Percentiles rank a stretch among this genome's conserved stretches.
Evolutionary conservation across 306 rosid species (phyloP).

Genomic region (Quercus bicolor): DNA sequence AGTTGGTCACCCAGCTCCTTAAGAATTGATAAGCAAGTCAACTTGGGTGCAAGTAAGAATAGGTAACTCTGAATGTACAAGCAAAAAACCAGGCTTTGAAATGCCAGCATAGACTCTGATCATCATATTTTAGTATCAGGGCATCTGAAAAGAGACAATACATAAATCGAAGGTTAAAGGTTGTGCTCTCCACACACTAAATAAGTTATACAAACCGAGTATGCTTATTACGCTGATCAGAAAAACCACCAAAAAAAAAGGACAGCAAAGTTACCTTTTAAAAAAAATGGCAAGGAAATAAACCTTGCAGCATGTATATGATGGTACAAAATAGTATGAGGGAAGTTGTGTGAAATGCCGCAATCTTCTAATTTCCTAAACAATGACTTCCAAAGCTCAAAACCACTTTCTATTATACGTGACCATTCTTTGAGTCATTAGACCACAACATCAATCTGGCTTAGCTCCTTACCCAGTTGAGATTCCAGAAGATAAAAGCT

Average conservation of each 20-base stretch:
- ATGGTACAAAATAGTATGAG: background rate
- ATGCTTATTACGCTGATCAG: background rate
- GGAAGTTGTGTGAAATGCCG: background rate
- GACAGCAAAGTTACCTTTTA: no score
- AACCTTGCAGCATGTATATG: background rate
- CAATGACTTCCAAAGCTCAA: background rate
- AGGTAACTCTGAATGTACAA: slow-evolving; percentile 55
- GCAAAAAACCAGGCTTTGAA: slow-evolving; percentile 51
- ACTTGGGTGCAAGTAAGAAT: slow-evolving; percentile 40
- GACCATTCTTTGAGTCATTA: background rate
- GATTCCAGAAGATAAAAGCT: background rate
- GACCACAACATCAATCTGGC: background rate
- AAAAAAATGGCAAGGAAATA: background rate
- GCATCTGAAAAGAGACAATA: slow-evolving; percentile 38
- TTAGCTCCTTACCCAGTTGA: background rate
- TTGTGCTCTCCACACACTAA: background rate
- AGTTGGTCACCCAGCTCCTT: slow-evolving; percentile 25
- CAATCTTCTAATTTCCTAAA: background rate
- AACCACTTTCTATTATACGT: background rate
- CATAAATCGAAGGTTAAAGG: background rate
- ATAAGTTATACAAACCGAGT: background rate
- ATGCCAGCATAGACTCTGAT: slow-evolving; percentile 45
- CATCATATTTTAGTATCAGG: slow-evolving; percentile 40
- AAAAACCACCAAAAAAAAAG: background rate
- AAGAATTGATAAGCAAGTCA: slow-evolving; percentile 39